Base-by-base conservation (phyloP, 2,329 filamentous ascomycete species). In the Aspergillus quadrilineatus region DNA sequence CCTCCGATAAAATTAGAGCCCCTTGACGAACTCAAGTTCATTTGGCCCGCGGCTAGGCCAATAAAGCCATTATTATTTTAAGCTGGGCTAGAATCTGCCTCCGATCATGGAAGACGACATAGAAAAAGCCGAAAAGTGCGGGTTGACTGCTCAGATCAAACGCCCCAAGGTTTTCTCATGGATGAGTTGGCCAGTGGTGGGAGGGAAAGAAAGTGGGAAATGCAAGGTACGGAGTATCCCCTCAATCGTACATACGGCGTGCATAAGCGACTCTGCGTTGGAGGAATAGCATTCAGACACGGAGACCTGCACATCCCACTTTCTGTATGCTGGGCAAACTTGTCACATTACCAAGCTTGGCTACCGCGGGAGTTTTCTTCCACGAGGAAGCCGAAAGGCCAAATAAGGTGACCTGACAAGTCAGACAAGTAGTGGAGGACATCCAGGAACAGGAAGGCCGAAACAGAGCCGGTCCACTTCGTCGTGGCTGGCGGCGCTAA, bases 191-290 rank as follows among this genome's bases (percentile, higher is more conserved):
- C 34, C 50, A 51, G 55, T 46, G 29, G 34, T 30, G 49, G 26
- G 32, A 42, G 45, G 45, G n/a, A 54, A 26, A 30, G 43, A 36
- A 48, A 52, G 15, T 42, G 17, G 39, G n/a, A 29, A 54, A 60
- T 61, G 60, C 61, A 63, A 62, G 61, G 60, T 56, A 57, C 58
- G 28, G 28, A 6, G 12, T 4, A 14, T 30, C 28, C 50, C 36
- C 56, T 49, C 43, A 32, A 32, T 43, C 45, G 45, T 60, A 55
- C 59, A 61, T 61, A 42, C 34, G 17, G 50, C 46, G 22, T 60
- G 59, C 57, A 57, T 56, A 45, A 36, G 52, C 46, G 43, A 53
- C 54, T 36, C 43, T 50, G 44, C 29, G 53, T 50, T 49, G 39
- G 39, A 50, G 44, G 17, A 53, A 53, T 53, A 36, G 15, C 26